Evolutionary conservation across 2,329 filamentous ascomycete species (phyloP), one percentile per base, ranked within the genome.

Genomic region (Lecanosticta acicola): DNA sequence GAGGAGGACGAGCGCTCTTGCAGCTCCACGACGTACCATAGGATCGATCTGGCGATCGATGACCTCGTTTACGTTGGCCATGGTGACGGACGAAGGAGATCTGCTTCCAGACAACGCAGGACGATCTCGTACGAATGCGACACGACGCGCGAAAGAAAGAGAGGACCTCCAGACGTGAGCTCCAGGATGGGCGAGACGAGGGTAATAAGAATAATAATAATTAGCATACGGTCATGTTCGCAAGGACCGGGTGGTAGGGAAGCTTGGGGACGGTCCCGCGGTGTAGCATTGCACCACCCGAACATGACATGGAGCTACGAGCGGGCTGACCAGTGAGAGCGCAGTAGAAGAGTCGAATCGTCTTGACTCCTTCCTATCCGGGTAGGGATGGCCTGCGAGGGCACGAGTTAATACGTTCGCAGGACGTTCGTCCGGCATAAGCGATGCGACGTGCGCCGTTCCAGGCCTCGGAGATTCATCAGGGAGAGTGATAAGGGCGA

Each of bases 41-140:
- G 61, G 59, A 46, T 62, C 53, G 49, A 64, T 55, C n/a, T 59
- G 52, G 43, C 58, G 57, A 49, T 66, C 62, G 29, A 65, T 47
- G 36, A 57, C 55, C 53, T 67, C 63, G 36, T 60, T 58, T 37
- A 59, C 55, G 50, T 53, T 54, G 32, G 54, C 53, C 56, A 59
- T 60, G 41, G 14, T 52, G 35, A 19, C 14, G 18, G 11, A 19
- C 3, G 16, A 37, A 19, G 35, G 18, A 16, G 5, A 14, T 19
- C 14, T 10, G 17, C 35, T 19, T 37, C 29, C 5, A 4, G 32
- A 34, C 32, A 16, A 34, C 13, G 17, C 13, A 37, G 8, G 35
- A 37, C n/a, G n/a, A n/a, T n/a, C n/a, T n/a, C 35, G 17, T 4
- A 5, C 35, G 18, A 18, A 5, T 37, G 14, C 14, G 19, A 37